Evolutionary conservation across 306 rosid species (phyloP).

Genomic region (Vachellia pachyceras): DNA sequence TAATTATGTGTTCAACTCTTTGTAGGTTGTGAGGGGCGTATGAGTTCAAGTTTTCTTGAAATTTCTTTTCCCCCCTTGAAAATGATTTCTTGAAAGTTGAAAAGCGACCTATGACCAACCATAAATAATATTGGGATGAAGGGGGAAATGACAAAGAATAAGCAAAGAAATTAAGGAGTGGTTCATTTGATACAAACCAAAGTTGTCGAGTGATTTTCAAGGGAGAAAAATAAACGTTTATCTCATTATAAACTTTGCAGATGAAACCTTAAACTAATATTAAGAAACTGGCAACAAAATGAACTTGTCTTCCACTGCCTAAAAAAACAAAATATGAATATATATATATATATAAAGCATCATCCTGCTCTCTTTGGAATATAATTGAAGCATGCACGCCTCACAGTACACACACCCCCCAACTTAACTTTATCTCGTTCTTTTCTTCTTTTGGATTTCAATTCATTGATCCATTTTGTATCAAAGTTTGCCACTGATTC

Average conservation of each 20-base stretch:
- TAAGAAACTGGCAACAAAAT: not conserved
- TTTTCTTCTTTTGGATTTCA: slow-evolving; percentile 51
- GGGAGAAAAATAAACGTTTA: not conserved
- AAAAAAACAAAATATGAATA: not conserved
- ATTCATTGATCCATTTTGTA: slow-evolving; percentile 66
- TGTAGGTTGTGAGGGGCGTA: not conserved
- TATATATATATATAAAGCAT: not conserved
- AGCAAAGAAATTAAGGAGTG: not conserved
- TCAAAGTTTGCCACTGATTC: slow-evolving; percentile 68
- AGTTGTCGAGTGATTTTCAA: not conserved
- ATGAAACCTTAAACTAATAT: not conserved
- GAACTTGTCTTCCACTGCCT: not conserved
- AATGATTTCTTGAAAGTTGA: not conserved
- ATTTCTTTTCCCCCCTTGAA: too few species aligned
- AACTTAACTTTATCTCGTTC: not conserved
- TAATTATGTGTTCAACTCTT: too few species aligned
- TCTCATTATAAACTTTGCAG: not conserved
- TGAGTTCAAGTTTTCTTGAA: not conserved
- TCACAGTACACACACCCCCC: slow-evolving; percentile 22
- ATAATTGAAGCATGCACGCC: slow-evolving; percentile 13
- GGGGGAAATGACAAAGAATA: not conserved
- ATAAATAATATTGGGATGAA: not conserved
- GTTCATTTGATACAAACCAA: not conserved
- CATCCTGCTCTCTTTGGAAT: slow-evolving; percentile 6
- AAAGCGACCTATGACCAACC: not conserved